Evolutionary conservation across 192 early-diverging fungal species (phyloP), one percentile per base, ranked within the genome.

Genomic region (Radiomyces spectabilis): DNA sequence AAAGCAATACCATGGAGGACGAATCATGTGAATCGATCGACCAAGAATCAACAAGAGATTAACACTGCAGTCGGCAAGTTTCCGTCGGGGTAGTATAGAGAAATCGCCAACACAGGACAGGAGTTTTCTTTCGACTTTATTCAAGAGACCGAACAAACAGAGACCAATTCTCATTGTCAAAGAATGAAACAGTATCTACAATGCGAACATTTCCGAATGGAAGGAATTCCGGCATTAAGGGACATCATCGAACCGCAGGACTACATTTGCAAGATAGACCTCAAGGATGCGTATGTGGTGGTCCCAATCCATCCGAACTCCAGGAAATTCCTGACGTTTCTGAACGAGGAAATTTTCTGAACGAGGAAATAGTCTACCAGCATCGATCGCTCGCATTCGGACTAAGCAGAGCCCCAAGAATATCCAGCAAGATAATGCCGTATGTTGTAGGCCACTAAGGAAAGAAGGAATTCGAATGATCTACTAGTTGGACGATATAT

Each of bases 201-300:
- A 41, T 39, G 22, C 18, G 8, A 63, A 29, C 53, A 63, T 33
- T 63, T 63, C 61, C 54, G 55, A 39, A 63, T 63, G 61, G 61
- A 63, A 41, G 61, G 61, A 41, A 31, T 55, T 18, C 44, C 53
- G 13, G 61, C 53, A 12, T 34, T 63, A 27, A 27, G 61, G n/a
- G 47, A 63, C 2, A 38, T 55, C 1, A 50, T 63, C 37, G 53
- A 55, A 40, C 9, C 18, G 3, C n/a, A 55, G 9, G 53, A 63
- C 37, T 55, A 29, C 7, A 49, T 63, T 0, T 47, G 22, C 43
- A 63, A 63, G 35, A 24, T 63, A 18, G 61, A 63, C 31, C 26
- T 55, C 1, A 54, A 54, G 30, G 61, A 63, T 50, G 61, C 46
- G 3, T 63, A 63, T 35, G 39, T 49, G 15, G 53, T 63, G 1